Conservation (phyloP, 2,329 filamentous ascomycete genomes). For the Calonectria fujianensis region DNA sequence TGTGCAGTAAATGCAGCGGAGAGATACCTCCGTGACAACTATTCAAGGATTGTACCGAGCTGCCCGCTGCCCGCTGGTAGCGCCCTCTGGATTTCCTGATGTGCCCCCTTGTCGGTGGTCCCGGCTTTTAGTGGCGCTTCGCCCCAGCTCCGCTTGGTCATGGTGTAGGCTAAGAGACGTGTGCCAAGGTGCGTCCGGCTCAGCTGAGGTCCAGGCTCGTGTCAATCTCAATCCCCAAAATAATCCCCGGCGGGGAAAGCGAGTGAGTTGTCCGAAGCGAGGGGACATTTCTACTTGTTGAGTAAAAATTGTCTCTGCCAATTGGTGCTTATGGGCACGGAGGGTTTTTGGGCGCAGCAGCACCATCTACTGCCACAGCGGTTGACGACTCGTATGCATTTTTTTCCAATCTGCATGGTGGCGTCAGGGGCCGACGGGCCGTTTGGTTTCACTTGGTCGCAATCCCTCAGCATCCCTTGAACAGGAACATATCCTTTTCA, state of each 20-base stretch:
- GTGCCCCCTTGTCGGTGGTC: conserved; percentile 38
- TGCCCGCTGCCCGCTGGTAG: conserved; percentile 17
- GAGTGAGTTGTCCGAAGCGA: conserved; percentile 13
- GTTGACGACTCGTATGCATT: not conserved
- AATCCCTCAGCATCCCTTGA: not conserved
- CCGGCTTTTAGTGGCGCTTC: conserved; percentile 40
- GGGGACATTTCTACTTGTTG: not conserved
- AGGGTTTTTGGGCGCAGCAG: not conserved
- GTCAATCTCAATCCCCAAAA: conserved; percentile 24
- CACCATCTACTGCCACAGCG: not conserved
- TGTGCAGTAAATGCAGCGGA: no score
- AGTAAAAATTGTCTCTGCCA: not conserved
- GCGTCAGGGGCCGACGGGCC: conserved; percentile 13
- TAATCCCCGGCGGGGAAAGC: not conserved
- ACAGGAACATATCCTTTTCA: not conserved
- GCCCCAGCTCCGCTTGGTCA: conserved; percentile 35
- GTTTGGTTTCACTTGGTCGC: not conserved
- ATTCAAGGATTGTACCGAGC: not conserved
- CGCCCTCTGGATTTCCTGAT: conserved; percentile 25
- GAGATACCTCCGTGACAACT: no score
- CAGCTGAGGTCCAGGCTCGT: conserved; percentile 15
- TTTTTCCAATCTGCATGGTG: not conserved
- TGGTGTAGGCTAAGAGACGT: conserved; percentile 33
- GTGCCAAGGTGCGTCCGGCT: conserved; percentile 41
- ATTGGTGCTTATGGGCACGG: not conserved